Percentiles rank a stretch among this genome's conserved stretches.
phyloP scores from a whole-genome alignment of 148 eudicot genomes.

The Mesembryanthemum crystallinum region DNA sequence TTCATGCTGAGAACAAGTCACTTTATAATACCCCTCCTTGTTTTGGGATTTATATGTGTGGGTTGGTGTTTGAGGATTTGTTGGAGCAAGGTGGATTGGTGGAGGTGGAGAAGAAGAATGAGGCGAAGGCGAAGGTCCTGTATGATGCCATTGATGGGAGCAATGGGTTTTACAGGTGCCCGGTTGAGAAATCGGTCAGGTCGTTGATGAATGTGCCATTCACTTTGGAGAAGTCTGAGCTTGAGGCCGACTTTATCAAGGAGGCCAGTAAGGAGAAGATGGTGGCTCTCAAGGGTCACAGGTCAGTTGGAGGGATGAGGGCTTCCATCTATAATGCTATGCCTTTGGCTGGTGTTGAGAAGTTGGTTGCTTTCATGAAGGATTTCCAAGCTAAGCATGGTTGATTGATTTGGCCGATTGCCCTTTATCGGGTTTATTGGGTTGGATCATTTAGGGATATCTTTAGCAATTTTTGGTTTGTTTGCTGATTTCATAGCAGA shows the following conservation, averaged over 20 bases:
- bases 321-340: constrained; percentile 98
- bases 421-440: constrained; percentile 4
- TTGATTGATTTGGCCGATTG: constrained; percentile 10
- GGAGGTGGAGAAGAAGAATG: constrained; percentile 87
- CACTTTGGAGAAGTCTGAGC: constrained; percentile 69
- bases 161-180: constrained; percentile 75
- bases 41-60: constrained; percentile 90
- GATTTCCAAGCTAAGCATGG: constrained; percentile 89
- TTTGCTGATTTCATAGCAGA: constrained; percentile 9
- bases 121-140: constrained; percentile 54
- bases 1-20: constrained; percentile 75
- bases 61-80: constrained; percentile 90
- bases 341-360: constrained; percentile 95
- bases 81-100: constrained; percentile 77
- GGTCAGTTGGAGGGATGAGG: constrained; percentile 96
- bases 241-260: constrained; percentile 75
- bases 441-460: constrained; percentile 11
- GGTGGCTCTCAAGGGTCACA: constrained; percentile 90
- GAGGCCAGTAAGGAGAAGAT: constrained; percentile 93
- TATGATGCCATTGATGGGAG: constrained; percentile 81
- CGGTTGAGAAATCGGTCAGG: constrained; percentile 93
- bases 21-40: constrained; percentile 97
- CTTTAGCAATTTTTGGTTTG: constrained; percentile 5
- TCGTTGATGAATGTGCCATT: constrained; percentile 98
- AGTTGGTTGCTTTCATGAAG: constrained; percentile 91